Base-by-base conservation (phyloP, 352 stramenopile species). In the Phytophthora meadii region DNA sequence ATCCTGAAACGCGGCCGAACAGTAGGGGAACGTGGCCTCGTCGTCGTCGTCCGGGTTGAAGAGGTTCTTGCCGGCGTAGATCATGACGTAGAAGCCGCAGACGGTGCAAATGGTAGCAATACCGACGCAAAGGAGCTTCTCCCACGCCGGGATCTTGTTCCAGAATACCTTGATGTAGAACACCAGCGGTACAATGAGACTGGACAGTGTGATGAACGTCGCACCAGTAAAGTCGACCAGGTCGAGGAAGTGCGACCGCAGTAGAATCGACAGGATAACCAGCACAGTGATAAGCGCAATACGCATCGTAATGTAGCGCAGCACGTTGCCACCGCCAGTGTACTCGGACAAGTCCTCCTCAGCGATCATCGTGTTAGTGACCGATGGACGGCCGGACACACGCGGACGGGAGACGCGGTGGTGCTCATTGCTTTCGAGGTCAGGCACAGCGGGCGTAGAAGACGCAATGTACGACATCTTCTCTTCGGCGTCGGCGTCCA, bases 121-220 rank as follows among this genome's bases (percentile, higher is more conserved):
- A 1, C 61, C 7, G 27, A 83, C 19, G 42, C 72, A 75, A 25
- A 77, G 17, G 12, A 60, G 15, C 54, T 81, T 81, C 52, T 86
- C 77, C 70, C 75, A 83, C 19, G 66, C 28, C 39, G 74, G 65
- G 15, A 86, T 67, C 58, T 73, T 75, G 28, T 10, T 65, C 68
- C 72, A 81, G 42, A 80, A 71, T 1, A 74, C 61, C 60, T 82
- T 85, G n/a, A 84, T 28, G 68, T 87, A 87, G 57, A 84, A 81
- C 11, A 72, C 12, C 2, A 84, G 52, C 15, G 78, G 78, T 15
- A 82, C 27, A 7, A 84, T 70, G 6, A 84, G 75, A 63, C 78
- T 36, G 8, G 30, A 36, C 30, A 36, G 30, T 3, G 30, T 36
- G 30, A 36, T 36, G 59, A 36, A 36, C 30, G 72, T 81, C 3